Evolutionary conservation across 2,329 filamentous ascomycete genomes (phyloP).

Genomic region (Aspergillus intermedius): DNA sequence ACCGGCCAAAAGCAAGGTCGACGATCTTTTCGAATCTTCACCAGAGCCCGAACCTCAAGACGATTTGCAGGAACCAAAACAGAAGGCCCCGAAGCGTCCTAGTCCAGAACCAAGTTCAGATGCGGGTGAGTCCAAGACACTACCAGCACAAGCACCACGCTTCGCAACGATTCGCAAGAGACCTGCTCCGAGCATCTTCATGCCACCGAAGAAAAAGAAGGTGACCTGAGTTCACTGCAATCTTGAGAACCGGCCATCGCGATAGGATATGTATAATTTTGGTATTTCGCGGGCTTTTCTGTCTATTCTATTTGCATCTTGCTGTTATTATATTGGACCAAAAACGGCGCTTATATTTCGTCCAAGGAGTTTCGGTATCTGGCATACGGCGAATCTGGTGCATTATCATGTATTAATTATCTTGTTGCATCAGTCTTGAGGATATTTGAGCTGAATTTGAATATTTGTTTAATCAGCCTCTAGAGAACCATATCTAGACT

Average conservation of each 20-base stretch:
- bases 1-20: background rate
- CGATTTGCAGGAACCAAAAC: background rate
- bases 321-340: no score
- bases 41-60: background rate
- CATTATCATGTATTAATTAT: no score
- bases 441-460: no score
- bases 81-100: slow-evolving; percentile 1
- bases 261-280: no score
- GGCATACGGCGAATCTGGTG: no score
- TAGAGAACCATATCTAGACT: no score
- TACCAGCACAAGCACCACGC: slow-evolving; percentile 12
- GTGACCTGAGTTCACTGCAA: slow-evolving; percentile 9
- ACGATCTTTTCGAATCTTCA: background rate
- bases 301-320: no score
- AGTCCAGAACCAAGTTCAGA: slow-evolving; percentile 3
- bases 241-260: background rate
- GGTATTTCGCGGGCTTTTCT: no score
- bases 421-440: no score
- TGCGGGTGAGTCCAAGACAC: slow-evolving; percentile 5
- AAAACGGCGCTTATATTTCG: no score
- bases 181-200: slow-evolving; percentile 25
- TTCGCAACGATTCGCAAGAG: slow-evolving; percentile 22
- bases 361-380: no score
- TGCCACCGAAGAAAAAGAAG: slow-evolving; percentile 26
- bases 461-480: no score